A percentile compares a stretch with the other conserved stretches of the same genome.
phyloP scores from a whole-genome alignment of 495 filamentous ascomycete genomes.

The Penicillium fimorum region DNA sequence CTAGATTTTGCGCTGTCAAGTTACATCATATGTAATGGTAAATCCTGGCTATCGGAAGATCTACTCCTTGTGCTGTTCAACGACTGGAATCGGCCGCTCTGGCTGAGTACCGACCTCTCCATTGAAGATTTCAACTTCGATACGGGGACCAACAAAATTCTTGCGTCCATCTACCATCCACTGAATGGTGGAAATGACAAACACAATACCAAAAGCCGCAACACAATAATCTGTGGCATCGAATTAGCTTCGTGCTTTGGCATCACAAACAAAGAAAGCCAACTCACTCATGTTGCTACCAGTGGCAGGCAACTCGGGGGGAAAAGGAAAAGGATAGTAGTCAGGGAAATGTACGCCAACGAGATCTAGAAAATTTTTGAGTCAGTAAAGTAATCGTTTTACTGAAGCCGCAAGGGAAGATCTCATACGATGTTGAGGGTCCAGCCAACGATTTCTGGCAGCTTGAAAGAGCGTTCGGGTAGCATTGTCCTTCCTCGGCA shows the following conservation, averaged over 20 bases:
- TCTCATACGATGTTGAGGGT: slow-evolving; percentile 41
- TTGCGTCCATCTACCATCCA: slow-evolving; percentile 74
- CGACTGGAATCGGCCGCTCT: slow-evolving; percentile 20
- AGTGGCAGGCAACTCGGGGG: slow-evolving; percentile 63
- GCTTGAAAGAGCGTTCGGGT: slow-evolving; percentile 59
- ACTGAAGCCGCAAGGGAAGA: neutral
- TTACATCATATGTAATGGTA: neutral
- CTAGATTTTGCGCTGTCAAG: neutral
- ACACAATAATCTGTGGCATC: slow-evolving; percentile 59
- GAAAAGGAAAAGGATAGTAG: slow-evolving; percentile 74
- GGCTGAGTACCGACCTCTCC: slow-evolving; percentile 20
- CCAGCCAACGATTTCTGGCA: slow-evolving; percentile 56
- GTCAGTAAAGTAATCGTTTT: slow-evolving; percentile 11
- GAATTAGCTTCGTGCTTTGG: slow-evolving; percentile 11
- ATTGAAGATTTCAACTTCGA: slow-evolving; percentile 47
- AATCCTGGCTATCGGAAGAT: neutral
- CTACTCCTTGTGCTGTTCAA: slow-evolving; percentile 23
- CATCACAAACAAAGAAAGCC: neutral
- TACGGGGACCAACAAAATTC: slow-evolving; percentile 63
- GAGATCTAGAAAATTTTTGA: slow-evolving; percentile 48
- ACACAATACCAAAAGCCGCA: slow-evolving; percentile 65
- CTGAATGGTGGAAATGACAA: slow-evolving; percentile 61
- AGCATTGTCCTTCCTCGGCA: slow-evolving; percentile 63
- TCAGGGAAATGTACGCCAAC: slow-evolving; percentile 61
- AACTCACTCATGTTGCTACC: slow-evolving; percentile 68